Percentiles rank a stretch among this genome's conserved stretches.
These are phyloP conservation scores for Picochlorum sp. DNA, from an alignment of 139 green algal genomes.

Conservation along the genomic window DNA sequence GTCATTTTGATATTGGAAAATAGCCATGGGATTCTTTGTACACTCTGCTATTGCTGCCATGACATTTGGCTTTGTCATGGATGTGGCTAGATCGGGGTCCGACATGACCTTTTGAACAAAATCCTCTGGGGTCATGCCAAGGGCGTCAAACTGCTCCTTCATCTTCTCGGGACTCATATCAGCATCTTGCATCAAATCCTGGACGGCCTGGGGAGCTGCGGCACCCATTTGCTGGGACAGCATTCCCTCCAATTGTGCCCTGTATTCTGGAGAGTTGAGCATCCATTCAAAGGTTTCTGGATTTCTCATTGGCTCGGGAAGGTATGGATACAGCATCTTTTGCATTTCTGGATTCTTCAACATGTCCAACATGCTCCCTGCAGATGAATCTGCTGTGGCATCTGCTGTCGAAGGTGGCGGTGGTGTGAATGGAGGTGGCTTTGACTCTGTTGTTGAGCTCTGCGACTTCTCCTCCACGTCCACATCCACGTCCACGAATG, in stretches of 20 bases:
- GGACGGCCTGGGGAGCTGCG: constrained; percentile 14
- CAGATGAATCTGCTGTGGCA: neutral
- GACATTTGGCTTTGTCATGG: constrained; percentile 75
- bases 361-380: constrained; percentile 29
- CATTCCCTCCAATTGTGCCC: constrained; percentile 49
- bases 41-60: constrained; percentile 75
- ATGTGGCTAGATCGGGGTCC: constrained; percentile 63
- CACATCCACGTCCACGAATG: constrained; percentile 23
- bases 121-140: constrained; percentile 71
- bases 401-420: neutral
- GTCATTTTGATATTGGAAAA: constrained; percentile 78
- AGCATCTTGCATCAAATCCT: constrained; percentile 32
- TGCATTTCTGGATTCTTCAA: constrained; percentile 46
- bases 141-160: constrained; percentile 50
- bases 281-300: constrained; percentile 81
- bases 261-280: constrained; percentile 38
- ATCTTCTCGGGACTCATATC: constrained; percentile 29
- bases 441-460: neutral
- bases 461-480: neutral
- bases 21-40: constrained; percentile 67
- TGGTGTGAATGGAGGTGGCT: constrained; percentile 1
- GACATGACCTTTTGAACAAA: constrained; percentile 66
- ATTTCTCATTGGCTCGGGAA: constrained; percentile 84
- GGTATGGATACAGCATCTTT: constrained; percentile 84
- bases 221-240: constrained; percentile 37